phyloP scores from a whole-genome alignment of 2,329 filamentous ascomycete species.

The Exophiala phaeomuriformis region DNA sequence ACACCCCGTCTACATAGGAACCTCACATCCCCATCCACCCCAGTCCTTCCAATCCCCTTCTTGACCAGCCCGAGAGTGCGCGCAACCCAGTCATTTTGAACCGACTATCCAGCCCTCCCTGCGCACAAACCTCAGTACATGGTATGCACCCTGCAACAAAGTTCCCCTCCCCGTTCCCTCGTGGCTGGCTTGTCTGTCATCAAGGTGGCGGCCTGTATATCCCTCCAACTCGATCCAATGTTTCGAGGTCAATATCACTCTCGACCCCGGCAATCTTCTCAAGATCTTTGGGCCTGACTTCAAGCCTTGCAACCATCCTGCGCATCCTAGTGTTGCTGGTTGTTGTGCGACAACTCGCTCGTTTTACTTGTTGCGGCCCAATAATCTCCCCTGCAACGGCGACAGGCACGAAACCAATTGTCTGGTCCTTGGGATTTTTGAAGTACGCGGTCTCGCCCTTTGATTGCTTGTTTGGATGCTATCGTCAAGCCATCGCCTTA shows the following conservation, averaged over 20 bases:
- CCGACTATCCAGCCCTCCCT: constrained; percentile 8
- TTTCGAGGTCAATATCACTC: constrained; percentile 11
- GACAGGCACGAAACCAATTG: background rate
- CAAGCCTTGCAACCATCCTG: constrained; percentile 10
- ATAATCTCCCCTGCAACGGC: background rate
- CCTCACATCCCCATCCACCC: constrained; percentile 7
- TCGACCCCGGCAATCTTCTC: constrained; percentile 8
- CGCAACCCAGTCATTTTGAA: constrained; percentile 9
- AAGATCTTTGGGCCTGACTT: constrained; percentile 4
- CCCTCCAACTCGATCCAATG: constrained; percentile 12
- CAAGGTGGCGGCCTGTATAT: constrained; percentile 10
- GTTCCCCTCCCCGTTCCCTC: constrained; percentile 2
- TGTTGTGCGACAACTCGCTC: background rate
- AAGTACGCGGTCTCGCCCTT: background rate
- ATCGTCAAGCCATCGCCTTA: constrained; percentile 1
- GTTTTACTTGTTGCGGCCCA: background rate
- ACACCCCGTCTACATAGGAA: constrained; percentile 9
- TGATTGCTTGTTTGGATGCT: constrained; percentile 2
- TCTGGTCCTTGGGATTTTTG: background rate
- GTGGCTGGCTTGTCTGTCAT: constrained; percentile 18
- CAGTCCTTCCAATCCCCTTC: constrained; percentile 5
- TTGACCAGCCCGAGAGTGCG: background rate
- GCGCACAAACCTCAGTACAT: constrained; percentile 24
- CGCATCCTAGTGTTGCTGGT: constrained; percentile 11
- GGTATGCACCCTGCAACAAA: constrained; percentile 14